Evolutionary conservation across 2,329 filamentous ascomycete species (phyloP), one percentile per base, ranked within the genome.

Genomic region (Paracorniculantispora psalliotae): DNA sequence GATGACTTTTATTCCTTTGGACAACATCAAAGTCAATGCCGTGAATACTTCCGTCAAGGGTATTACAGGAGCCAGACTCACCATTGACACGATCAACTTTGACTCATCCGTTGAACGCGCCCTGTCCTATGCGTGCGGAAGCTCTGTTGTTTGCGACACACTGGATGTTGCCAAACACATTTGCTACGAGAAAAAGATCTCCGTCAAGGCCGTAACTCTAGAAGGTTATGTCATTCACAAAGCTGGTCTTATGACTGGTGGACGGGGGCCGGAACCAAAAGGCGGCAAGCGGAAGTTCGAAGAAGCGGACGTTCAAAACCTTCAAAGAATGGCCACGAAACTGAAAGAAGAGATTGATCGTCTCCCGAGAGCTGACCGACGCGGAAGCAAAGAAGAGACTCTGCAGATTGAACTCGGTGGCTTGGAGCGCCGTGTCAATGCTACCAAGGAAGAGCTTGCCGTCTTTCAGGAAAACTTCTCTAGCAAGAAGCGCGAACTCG

Each of bases 211-310:
- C 5, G 93, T 99, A 13, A 96, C 92, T 0, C 75, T 97, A 13
- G 92, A 97, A 69, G 94, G 94, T n/a, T 93, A 89, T 57, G 89
- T 99, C 61, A 97, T 99, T 63, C 92, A 96, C 77, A 97, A 97
- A 71, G 92, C 90, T 48, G 94, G 94, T 68, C 81, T 96, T 56
- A 97, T 99, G 89, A 97, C 94, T 51, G 94, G 94, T 79, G 94
- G 94, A 64, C 89, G 92, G 62, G 88, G 91, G 30, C 87, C 86
- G 1, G 85, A 89, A 48, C 83, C 86, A 49, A 90, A 89, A 71
- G 86, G 87, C 57, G 84, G 84, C 61, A 89, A 91, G 63, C 88
- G 91, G 60, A 84, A 89, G 55, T 97, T 96, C 75, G 92, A 96
- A 67, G 92, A 97, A 66, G 85, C 89, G 8, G 92, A 97, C 66